Conservation (phyloP, 2,329 filamentous ascomycete genomes). For the Penicillium sp. region DNA sequence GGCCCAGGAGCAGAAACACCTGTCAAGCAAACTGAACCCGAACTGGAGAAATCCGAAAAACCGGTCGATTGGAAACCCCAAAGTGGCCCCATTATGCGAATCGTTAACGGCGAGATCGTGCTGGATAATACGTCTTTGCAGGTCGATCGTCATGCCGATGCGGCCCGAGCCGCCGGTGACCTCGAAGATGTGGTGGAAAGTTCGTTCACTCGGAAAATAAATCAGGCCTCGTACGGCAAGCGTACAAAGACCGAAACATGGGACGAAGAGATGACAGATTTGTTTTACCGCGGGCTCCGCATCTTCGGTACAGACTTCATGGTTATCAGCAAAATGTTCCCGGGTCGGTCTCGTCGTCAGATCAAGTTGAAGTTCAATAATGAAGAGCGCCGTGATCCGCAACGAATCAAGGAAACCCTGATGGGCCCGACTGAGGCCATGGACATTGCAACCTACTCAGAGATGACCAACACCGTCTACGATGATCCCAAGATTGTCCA, state of each 20-base stretch:
- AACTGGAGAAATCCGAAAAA: constrained; percentile 21
- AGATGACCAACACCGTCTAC: constrained; percentile 46
- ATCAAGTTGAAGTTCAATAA: constrained; percentile 64
- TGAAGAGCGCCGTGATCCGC: constrained; percentile 57
- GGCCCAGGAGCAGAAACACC: constrained; percentile 18
- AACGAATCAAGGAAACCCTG: constrained; percentile 53
- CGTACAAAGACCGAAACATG: constrained; percentile 55
- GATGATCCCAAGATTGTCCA: constrained; percentile 43
- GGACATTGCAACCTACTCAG: constrained; percentile 45
- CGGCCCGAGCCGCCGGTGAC: constrained; percentile 47
- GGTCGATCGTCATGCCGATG: constrained; percentile 56
- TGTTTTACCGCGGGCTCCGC: constrained; percentile 61
- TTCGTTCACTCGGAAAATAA: constrained; percentile 48
- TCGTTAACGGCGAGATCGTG: constrained; percentile 59
- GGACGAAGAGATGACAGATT: constrained; percentile 57
- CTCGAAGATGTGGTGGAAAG: constrained; percentile 48
- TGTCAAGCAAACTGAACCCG: constrained; percentile 29
- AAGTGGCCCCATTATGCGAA: constrained; percentile 49
- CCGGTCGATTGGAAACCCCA: constrained; percentile 26
- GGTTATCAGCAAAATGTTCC: constrained; percentile 63
- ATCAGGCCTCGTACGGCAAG: constrained; percentile 47
- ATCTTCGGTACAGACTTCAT: constrained; percentile 66
- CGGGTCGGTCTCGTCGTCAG: constrained; percentile 56
- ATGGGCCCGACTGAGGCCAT: constrained; percentile 45
- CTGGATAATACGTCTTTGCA: constrained; percentile 52